Evolutionary conservation across 345 rosid genomes (phyloP).

Genomic region (Fremontodendron californicum): DNA sequence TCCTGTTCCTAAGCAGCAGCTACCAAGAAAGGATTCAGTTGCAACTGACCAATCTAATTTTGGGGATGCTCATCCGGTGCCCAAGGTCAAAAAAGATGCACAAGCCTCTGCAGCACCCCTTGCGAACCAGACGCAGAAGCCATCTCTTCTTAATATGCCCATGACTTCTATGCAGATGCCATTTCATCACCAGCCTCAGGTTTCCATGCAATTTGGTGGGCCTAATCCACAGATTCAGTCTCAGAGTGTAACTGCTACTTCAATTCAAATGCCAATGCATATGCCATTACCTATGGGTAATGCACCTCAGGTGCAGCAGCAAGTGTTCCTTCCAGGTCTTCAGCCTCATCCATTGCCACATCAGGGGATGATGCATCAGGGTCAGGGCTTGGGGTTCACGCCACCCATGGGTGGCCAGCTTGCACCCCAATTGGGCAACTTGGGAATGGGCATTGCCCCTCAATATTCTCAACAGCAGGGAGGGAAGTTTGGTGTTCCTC

Average conservation of each 20-base stretch:
- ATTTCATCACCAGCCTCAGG: constrained; percentile 65
- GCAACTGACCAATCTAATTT: constrained; percentile 39
- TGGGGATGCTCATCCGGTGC: constrained; percentile 40
- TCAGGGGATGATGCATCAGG: constrained; percentile 84
- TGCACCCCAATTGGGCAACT: constrained; percentile 57
- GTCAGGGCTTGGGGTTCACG: constrained; percentile 66
- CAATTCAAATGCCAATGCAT: constrained; percentile 73
- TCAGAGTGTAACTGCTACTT: constrained; percentile 48
- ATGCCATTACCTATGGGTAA: constrained; percentile 64
- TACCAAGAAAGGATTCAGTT: constrained; percentile 46
- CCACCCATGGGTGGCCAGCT: constrained; percentile 60
- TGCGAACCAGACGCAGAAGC: constrained; percentile 52
- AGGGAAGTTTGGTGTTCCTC: constrained; percentile 57
- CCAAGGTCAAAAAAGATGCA: constrained; percentile 51
- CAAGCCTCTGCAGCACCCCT: constrained; percentile 45
- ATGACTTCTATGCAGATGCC: constrained; percentile 66
- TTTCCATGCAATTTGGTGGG: constrained; percentile 63
- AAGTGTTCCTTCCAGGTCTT: constrained; percentile 63
- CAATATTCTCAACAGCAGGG: constrained; percentile 79
- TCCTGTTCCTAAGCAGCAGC: constrained; percentile 52
- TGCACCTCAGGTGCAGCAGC: constrained; percentile 66
- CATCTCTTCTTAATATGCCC: constrained; percentile 46
- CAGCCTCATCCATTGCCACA: constrained; percentile 69
- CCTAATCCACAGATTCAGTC: constrained; percentile 75
- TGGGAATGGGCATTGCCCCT: constrained; percentile 60